These are phyloP conservation scores for Wickerhamiella musiphila DNA, from an alignment of 805 yeast genomes.

Conservation along the genomic window DNA sequence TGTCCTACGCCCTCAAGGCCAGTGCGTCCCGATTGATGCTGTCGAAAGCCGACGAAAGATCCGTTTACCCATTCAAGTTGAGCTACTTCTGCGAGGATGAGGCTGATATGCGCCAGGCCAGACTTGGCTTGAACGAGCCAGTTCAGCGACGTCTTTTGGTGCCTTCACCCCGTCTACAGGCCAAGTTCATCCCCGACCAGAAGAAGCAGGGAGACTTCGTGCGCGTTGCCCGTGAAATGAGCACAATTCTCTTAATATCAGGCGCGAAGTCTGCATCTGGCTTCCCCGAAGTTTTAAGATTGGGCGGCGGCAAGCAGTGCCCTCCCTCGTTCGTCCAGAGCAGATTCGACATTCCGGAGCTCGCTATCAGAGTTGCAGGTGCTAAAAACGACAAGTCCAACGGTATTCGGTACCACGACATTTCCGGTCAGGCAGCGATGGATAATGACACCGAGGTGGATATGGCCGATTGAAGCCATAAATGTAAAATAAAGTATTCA, in stretches of 20 bases:
- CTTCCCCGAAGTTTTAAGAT: conserved; percentile 43
- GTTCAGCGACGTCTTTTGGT: conserved; percentile 63
- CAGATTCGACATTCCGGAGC: conserved; percentile 39
- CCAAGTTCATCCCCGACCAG: conserved; percentile 56
- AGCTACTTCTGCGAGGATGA: conserved; percentile 44
- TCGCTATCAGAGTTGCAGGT: conserved; percentile 20
- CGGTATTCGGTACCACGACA: conserved; percentile 21
- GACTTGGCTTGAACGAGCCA: conserved; percentile 67
- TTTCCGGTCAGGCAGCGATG: conserved; percentile 5
- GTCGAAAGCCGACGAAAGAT: conserved; percentile 49
- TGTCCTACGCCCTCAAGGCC: conserved; percentile 57
- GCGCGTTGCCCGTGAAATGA: conserved; percentile 56
- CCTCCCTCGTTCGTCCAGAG: conserved; percentile 83
- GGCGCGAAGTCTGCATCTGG: conserved; percentile 23
- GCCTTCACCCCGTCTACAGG: conserved; percentile 53
- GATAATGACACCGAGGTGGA: background rate
- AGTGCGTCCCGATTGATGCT: conserved; percentile 57
- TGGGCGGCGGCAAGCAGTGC: conserved; percentile 61
- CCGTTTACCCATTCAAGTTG: conserved; percentile 86
- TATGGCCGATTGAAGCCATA: no score
- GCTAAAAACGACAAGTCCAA: conserved; percentile 15
- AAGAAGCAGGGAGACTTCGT: conserved; percentile 33
- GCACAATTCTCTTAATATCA: conserved; percentile 50
- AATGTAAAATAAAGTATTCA: no score
- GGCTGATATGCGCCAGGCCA: conserved; percentile 40